phyloP scores from a whole-genome alignment of 495 filamentous ascomycete genomes.

The Penicillium macrosclerotiorum region DNA sequence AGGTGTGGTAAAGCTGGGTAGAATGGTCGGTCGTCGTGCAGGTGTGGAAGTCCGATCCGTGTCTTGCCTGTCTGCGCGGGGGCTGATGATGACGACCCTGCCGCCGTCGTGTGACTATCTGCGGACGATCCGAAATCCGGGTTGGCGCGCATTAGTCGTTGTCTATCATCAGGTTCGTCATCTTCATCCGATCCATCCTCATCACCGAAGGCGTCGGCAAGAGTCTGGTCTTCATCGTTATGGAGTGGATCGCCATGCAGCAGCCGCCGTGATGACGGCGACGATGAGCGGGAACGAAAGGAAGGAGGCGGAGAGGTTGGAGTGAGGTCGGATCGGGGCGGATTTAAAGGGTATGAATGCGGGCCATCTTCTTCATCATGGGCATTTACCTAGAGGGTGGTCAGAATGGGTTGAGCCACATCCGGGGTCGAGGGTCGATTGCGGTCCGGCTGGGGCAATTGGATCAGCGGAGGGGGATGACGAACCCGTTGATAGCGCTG shows the following conservation, averaged over 20 bases:
- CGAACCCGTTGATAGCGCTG: constrained; percentile 86
- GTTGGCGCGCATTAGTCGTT: constrained; percentile 76
- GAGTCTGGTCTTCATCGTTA: constrained; percentile 65
- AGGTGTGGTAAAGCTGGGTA: constrained; percentile 46
- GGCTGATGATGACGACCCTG: constrained; percentile 41
- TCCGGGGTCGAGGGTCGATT: constrained; percentile 8
- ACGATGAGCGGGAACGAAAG: constrained; percentile 82
- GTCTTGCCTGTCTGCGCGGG: constrained; percentile 22
- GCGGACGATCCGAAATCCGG: constrained; percentile 39
- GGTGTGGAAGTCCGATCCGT: constrained; percentile 25
- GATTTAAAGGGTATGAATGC: constrained; percentile 40
- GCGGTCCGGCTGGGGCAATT: constrained; percentile 11
- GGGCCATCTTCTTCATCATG: constrained; percentile 50
- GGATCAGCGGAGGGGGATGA: constrained; percentile 28
- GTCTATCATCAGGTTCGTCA: constrained; percentile 73
- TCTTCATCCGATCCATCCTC: constrained; percentile 70
- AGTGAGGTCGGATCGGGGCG: constrained; percentile 45
- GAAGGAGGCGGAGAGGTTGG: constrained; percentile 91
- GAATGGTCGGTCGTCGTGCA: constrained; percentile 50
- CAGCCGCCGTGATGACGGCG: constrained; percentile 58
- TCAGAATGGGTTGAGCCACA: constrained; percentile 17
- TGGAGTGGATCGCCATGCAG: constrained; percentile 52
- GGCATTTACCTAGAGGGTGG: constrained; percentile 47
- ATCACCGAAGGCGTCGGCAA: constrained; percentile 86
- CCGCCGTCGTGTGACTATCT: constrained; percentile 17